Percentiles rank a stretch among this genome's conserved stretches.
Evolutionary conservation across 2,329 filamentous ascomycete genomes (phyloP).

Genomic region (Aspergillus neoniger): DNA sequence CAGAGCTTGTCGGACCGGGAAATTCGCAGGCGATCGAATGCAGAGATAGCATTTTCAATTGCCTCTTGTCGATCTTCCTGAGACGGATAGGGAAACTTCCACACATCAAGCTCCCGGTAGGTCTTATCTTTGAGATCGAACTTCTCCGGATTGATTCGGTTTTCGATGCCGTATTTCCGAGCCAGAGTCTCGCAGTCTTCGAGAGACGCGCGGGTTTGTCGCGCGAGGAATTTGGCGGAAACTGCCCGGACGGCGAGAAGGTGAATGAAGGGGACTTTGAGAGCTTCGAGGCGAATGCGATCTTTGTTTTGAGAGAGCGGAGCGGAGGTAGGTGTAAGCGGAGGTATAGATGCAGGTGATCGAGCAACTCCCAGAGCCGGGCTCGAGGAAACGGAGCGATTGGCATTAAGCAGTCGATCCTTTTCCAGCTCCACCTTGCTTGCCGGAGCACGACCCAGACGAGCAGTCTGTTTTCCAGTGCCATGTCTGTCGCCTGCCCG

Average conservation of each 20-base stretch:
- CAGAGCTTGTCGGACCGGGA: slow-evolving; percentile 62
- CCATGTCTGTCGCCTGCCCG: slow-evolving; percentile 36
- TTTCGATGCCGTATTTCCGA: slow-evolving; percentile 56
- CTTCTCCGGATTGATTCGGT: slow-evolving; percentile 50
- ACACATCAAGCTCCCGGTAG: slow-evolving; percentile 64
- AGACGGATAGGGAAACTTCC: slow-evolving; percentile 60
- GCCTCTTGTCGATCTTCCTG: slow-evolving; percentile 59
- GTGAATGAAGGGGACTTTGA: slow-evolving; percentile 50
- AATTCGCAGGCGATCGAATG: slow-evolving; percentile 63
- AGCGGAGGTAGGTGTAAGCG: slow-evolving; percentile 48
- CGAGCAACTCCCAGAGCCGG: slow-evolving; percentile 41
- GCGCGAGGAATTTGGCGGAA: slow-evolving; percentile 49
- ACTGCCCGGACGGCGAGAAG: slow-evolving; percentile 57
- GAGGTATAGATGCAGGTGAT: slow-evolving; percentile 39
- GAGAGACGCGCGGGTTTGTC: slow-evolving; percentile 50
- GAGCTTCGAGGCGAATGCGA: slow-evolving; percentile 44
- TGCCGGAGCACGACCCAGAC: slow-evolving; percentile 33
- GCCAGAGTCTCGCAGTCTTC: slow-evolving; percentile 52
- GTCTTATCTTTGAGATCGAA: slow-evolving; percentile 60
- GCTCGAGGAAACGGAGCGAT: slow-evolving; percentile 45
- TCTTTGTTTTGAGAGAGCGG: slow-evolving; percentile 40
- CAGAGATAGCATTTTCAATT: slow-evolving; percentile 63
- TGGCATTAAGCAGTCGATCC: slow-evolving; percentile 42
- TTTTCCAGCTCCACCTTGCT: slow-evolving; percentile 45
- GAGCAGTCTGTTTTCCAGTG: slow-evolving; percentile 32